phyloP scores from a whole-genome alignment of 192 early-diverging fungal species.

The Tieghemiomyces parasiticus region DNA sequence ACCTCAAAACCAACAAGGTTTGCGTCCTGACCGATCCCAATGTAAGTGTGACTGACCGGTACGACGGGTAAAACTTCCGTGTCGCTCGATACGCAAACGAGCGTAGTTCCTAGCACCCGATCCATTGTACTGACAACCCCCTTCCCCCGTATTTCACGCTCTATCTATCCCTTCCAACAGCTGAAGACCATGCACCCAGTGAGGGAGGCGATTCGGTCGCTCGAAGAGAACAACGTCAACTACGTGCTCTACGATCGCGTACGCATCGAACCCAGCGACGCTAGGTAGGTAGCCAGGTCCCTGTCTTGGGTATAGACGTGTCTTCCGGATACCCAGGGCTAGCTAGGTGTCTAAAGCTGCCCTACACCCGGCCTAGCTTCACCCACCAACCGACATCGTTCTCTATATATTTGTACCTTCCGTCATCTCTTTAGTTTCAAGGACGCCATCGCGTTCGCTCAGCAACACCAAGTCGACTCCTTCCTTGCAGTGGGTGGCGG shows the following conservation, averaged over 20 bases:
- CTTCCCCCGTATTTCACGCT: too few species aligned
- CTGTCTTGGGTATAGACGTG: neutral
- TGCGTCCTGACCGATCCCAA: slow-evolving; percentile 72
- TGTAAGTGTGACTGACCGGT: slow-evolving; percentile 28
- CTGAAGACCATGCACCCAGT: slow-evolving; percentile 59
- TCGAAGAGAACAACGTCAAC: slow-evolving; percentile 45
- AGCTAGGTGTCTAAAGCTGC: too few species aligned
- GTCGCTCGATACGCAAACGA: too few species aligned
- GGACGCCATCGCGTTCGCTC: slow-evolving; percentile 67
- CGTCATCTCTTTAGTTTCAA: slow-evolving; percentile 60
- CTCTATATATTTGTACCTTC: too few species aligned
- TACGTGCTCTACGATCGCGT: slow-evolving; percentile 64
- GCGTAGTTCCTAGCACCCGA: too few species aligned
- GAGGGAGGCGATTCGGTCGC: slow-evolving; percentile 58
- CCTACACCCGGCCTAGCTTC: too few species aligned
- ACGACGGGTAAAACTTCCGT: too few species aligned
- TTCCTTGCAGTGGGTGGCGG: slow-evolving; percentile 87
- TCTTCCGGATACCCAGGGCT: too few species aligned
- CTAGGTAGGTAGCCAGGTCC: slow-evolving; percentile 18
- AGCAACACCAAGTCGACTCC: slow-evolving; percentile 56
- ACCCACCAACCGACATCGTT: too few species aligned
- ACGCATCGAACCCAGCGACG: slow-evolving; percentile 72
- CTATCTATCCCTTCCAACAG: too few species aligned
- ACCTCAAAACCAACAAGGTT: slow-evolving; percentile 67
- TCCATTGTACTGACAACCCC: too few species aligned